Evolutionary conservation across 2,329 filamentous ascomycete genomes (phyloP).

Genomic region (Chaetomiaceae sp.): DNA sequence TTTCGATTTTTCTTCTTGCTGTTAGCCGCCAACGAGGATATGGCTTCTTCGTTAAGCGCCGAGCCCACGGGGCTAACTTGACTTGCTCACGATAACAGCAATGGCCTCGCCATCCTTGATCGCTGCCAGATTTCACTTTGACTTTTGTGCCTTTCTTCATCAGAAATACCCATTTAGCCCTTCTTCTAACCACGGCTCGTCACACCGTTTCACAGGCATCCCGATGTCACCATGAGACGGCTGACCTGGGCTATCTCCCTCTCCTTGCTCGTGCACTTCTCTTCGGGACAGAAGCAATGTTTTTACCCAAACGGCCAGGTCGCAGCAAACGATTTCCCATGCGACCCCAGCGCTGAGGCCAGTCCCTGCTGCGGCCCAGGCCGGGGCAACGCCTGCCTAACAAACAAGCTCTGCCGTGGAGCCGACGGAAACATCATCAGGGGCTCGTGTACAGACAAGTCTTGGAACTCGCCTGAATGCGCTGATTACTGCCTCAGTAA

Average conservation of each 20-base stretch:
- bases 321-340: constrained; percentile 3
- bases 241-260: neutral
- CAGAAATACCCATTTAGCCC: too few relatives aligned
- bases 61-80: too few relatives aligned
- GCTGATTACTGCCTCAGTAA: neutral
- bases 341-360: constrained; percentile 7
- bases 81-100: too few relatives aligned
- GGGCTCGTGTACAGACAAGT: constrained; percentile 10
- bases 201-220: neutral
- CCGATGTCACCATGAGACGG: neutral
- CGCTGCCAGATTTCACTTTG: too few relatives aligned
- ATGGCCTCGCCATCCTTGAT: too few relatives aligned
- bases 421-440: constrained; percentile 2
- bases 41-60: too few relatives aligned
- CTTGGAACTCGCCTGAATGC: neutral
- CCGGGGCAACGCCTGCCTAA: neutral
- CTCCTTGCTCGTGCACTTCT: neutral
- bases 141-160: too few relatives aligned
- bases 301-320: constrained; percentile 6
- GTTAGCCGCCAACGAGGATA: too few relatives aligned
- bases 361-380: constrained; percentile 10
- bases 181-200: too few relatives aligned
- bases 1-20: too few relatives aligned
- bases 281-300: neutral
- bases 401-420: constrained; percentile 11